These are phyloP conservation scores for Trametes cingulata DNA, from an alignment of 768 basidiomycete species.

Conservation along the genomic window DNA sequence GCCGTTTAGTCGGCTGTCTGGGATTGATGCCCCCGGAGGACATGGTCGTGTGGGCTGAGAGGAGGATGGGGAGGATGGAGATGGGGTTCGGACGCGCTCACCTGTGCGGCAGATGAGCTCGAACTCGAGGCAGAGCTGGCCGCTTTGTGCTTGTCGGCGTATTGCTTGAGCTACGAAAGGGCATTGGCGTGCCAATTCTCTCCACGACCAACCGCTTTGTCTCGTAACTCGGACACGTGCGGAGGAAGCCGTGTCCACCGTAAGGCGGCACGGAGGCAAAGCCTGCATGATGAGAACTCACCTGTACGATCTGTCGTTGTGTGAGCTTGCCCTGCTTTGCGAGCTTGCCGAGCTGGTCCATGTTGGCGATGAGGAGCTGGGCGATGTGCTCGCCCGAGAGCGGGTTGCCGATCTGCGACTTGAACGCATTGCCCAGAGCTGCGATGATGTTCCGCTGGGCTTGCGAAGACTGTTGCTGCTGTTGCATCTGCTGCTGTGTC, in stretches of 20 bases:
- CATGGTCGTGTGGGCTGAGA: too few species aligned
- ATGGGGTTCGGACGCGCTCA: slow-evolving; percentile 3
- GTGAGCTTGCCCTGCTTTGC: slow-evolving; percentile 78
- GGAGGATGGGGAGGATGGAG: not conserved
- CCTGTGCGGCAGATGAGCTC: slow-evolving; percentile 20
- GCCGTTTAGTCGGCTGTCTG: too few species aligned
- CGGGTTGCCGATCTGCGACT: slow-evolving; percentile 61
- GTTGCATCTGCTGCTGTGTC: not conserved
- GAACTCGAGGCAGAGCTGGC: slow-evolving; percentile 5
- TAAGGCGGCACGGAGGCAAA: too few species aligned
- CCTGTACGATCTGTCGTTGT: slow-evolving; percentile 62
- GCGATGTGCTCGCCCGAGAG: slow-evolving; percentile 65
- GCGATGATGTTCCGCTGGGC: slow-evolving; percentile 51
- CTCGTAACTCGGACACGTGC: too few species aligned
- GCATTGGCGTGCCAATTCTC: too few species aligned
- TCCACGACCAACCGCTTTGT: too few species aligned
- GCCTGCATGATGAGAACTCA: not conserved
- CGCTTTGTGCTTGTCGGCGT: slow-evolving; percentile 62
- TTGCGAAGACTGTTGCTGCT: too few species aligned
- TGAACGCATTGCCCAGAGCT: slow-evolving; percentile 64
- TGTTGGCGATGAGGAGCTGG: slow-evolving; percentile 64
- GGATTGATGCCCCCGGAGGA: too few species aligned
- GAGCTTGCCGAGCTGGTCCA: slow-evolving; percentile 60
- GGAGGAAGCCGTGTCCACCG: too few species aligned
- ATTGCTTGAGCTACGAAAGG: slow-evolving; percentile 63